These are phyloP conservation scores for Trichoderma reesei DNA, from an alignment of 495 filamentous ascomycete species.

Conservation along the genomic window DNA sequence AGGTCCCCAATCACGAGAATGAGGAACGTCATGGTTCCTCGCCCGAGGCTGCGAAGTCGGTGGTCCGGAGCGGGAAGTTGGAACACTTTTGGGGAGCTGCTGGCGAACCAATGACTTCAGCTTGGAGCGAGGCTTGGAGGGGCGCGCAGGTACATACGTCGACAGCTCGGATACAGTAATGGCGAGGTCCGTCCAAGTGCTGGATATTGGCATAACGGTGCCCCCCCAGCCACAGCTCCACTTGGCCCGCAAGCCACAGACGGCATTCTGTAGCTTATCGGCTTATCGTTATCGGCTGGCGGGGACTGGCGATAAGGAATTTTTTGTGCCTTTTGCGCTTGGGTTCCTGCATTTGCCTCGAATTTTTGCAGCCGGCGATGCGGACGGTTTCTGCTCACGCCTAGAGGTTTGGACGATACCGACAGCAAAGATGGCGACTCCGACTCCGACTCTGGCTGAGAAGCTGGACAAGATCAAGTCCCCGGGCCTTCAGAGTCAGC, in stretches of 20 bases:
- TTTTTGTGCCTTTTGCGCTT: background rate
- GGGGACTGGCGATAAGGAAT: conserved; percentile 7
- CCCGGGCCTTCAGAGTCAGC: conserved; percentile 90
- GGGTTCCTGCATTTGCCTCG: background rate
- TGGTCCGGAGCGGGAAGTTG: background rate
- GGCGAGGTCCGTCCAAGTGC: background rate
- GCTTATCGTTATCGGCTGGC: background rate
- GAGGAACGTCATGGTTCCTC: conserved; percentile 27
- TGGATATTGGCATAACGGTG: background rate
- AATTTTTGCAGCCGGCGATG: background rate
- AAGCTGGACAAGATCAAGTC: conserved; percentile 93
- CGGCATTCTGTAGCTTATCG: background rate
- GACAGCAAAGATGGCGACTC: conserved; percentile 25
- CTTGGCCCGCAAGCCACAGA: background rate
- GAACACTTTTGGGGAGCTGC: background rate
- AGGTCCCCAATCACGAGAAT: conserved; percentile 85
- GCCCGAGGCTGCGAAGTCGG: background rate
- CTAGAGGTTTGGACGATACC: background rate
- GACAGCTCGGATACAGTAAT: background rate
- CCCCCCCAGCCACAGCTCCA: background rate
- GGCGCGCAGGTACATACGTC: background rate
- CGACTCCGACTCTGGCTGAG: conserved; percentile 76
- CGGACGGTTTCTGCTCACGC: background rate
- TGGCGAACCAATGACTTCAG: background rate
- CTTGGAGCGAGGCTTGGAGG: conserved; percentile 2